These are phyloP conservation scores for Amaranthus palmeri DNA, from an alignment of 148 eudicot species.

Conservation along the genomic window DNA sequence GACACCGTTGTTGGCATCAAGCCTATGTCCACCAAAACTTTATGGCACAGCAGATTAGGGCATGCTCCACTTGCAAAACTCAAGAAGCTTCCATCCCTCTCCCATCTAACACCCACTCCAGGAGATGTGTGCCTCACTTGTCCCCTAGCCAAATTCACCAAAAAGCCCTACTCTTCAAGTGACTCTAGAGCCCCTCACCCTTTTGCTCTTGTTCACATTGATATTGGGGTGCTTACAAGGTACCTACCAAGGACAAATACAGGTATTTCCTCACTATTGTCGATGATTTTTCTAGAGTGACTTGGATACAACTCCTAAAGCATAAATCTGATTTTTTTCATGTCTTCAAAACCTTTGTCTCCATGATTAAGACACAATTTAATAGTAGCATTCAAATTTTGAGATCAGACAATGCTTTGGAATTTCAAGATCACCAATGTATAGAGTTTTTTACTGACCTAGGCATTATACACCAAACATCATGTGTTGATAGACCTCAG, in stretches of 20 bases:
- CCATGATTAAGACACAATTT: neutral
- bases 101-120: neutral
- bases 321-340: neutral
- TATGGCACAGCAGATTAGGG: neutral
- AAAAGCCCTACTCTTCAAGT: neutral
- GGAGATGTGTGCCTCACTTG: neutral
- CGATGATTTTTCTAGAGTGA: neutral
- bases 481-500: neutral
- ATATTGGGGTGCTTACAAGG: neutral
- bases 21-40: too few species aligned
- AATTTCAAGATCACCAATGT: neutral
- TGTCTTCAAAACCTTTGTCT: neutral
- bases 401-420: neutral
- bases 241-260: neutral
- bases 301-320: neutral
- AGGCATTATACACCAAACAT: neutral
- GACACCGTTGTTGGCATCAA: too few species aligned
- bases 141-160: neutral
- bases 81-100: neutral
- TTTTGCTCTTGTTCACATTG: neutral
- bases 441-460: neutral
- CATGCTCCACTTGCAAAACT: neutral
- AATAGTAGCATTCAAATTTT: too few species aligned
- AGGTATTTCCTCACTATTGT: neutral
- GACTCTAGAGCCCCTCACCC: neutral